phyloP scores from a whole-genome alignment of 192 early-diverging fungal species.

The Coemansia sp. region DNA sequence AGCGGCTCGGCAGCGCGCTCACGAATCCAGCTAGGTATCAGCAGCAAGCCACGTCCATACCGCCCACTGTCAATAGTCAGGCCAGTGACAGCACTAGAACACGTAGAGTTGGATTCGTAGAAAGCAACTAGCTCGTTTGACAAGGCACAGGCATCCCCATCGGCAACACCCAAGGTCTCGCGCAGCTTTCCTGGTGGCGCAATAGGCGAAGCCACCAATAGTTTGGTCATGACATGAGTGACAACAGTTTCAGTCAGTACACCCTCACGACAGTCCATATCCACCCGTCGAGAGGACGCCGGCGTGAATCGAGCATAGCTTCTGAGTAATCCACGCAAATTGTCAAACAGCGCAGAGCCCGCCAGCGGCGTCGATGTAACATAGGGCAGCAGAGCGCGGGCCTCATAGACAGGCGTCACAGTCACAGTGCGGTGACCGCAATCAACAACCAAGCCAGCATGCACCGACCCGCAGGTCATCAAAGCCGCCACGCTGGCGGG shows the following conservation, averaged over 20 bases:
- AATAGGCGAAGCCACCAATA: constrained; percentile 12
- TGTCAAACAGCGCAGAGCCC: constrained; percentile 5
- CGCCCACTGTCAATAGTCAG: constrained; percentile 2
- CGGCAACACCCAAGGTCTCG: not conserved
- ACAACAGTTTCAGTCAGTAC: constrained; percentile 10
- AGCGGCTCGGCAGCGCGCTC: constrained; percentile 77
- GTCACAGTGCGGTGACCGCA: constrained; percentile 75
- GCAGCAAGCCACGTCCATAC: constrained; percentile 54
- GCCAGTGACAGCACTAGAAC: not conserved
- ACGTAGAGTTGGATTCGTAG: constrained; percentile 16
- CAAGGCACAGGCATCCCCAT: not conserved
- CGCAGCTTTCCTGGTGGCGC: not conserved
- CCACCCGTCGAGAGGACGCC: not conserved
- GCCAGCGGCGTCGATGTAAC: constrained; percentile 13
- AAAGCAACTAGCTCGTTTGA: constrained; percentile 10
- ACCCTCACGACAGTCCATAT: not conserved
- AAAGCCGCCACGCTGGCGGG: constrained; percentile 70
- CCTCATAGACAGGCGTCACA: constrained; percentile 69
- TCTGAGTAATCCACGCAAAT: constrained; percentile 7
- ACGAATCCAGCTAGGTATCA: constrained; percentile 83
- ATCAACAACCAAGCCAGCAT: constrained; percentile 81
- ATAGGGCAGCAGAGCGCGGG: constrained; percentile 17
- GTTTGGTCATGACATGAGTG: constrained; percentile 1
- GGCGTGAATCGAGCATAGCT: constrained; percentile 16
- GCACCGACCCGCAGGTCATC: constrained; percentile 66